A percentile compares a stretch with the other conserved stretches of the same genome.
These are phyloP conservation scores for Fusarium tjaetaba DNA, from an alignment of 2,329 filamentous ascomycete genomes.

Conservation along the genomic window DNA sequence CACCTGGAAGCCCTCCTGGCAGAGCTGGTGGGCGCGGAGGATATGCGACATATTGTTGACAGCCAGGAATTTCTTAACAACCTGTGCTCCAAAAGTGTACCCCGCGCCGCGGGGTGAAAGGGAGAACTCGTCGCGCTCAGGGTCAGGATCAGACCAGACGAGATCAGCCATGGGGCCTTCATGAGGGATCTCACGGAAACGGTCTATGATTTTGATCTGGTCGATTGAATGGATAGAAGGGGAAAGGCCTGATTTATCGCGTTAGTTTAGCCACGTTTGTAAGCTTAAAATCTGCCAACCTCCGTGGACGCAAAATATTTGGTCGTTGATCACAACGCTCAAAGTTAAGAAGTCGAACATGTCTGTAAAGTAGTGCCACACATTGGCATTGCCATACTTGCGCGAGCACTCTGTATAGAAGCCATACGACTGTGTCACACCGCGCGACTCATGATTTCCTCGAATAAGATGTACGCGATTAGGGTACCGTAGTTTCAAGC, in stretches of 20 bases:
- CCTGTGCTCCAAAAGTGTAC: slow-evolving; percentile 97
- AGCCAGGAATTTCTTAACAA: slow-evolving; percentile 97
- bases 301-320: slow-evolving; percentile 99
- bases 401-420: slow-evolving; percentile 98
- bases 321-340: slow-evolving; percentile 97
- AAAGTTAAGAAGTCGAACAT: slow-evolving; percentile 99
- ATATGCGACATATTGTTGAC: slow-evolving; percentile 99
- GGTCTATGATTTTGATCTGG: slow-evolving; percentile 99
- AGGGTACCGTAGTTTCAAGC: slow-evolving; percentile 95
- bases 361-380: slow-evolving; percentile 99
- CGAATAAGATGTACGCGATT: slow-evolving; percentile 95
- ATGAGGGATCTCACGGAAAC: slow-evolving; percentile 97
- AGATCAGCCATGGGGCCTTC: slow-evolving; percentile 99
- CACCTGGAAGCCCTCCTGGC: slow-evolving; percentile 97
- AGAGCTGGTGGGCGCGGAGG: slow-evolving; percentile 95
- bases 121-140: slow-evolving; percentile 97
- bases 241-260: slow-evolving; percentile 68
- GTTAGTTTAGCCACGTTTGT: neutral
- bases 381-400: slow-evolving; percentile 98
- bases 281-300: slow-evolving; percentile 55
- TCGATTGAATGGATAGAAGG: slow-evolving; percentile 97
- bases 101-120: slow-evolving; percentile 92
- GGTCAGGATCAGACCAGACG: slow-evolving; percentile 97
- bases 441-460: slow-evolving; percentile 96
- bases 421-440: slow-evolving; percentile 97